phyloP scores from a whole-genome alignment of 768 basidiomycete species.

The Mrakia hoshinonis region DNA sequence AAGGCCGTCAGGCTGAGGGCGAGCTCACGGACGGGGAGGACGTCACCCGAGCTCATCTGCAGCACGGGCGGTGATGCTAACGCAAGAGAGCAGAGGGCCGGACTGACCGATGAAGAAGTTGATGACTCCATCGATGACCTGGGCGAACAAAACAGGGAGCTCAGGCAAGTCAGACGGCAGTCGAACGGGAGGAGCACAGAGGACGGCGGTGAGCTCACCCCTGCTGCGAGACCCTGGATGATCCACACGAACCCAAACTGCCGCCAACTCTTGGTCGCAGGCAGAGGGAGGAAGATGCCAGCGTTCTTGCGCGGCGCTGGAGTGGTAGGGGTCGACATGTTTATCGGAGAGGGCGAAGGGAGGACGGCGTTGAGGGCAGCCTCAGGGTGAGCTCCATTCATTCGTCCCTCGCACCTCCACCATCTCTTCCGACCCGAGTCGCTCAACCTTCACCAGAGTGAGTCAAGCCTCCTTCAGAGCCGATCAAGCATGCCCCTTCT shows the following conservation, averaged over 20 bases:
- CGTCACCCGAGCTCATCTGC: not conserved
- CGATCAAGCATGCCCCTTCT: too few relatives aligned
- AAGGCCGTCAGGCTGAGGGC: not conserved
- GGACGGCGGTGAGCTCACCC: not conserved
- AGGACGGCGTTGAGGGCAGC: not conserved
- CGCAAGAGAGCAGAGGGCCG: not conserved
- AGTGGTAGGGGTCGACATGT: not conserved
- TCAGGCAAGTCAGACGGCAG: not conserved
- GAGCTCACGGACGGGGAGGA: not conserved
- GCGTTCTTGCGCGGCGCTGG: not conserved
- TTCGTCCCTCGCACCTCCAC: too few relatives aligned
- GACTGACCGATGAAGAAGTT: conserved; percentile 26
- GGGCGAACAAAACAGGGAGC: not conserved
- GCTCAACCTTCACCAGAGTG: too few relatives aligned
- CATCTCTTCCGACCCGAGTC: too few relatives aligned
- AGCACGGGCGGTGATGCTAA: too few relatives aligned
- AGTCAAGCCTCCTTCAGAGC: too few relatives aligned
- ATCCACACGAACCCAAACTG: conserved; percentile 23
- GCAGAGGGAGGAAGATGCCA: conserved; percentile 23
- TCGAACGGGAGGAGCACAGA: not conserved
- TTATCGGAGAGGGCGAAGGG: not conserved
- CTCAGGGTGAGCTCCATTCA: not conserved
- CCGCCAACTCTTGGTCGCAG: not conserved
- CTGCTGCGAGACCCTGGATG: conserved; percentile 21
- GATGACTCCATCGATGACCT: conserved; percentile 21